Evolutionary conservation across 163 green algal genomes (phyloP), one percentile per base, ranked within the genome.

Genomic region (Smithsoniella earleae): DNA sequence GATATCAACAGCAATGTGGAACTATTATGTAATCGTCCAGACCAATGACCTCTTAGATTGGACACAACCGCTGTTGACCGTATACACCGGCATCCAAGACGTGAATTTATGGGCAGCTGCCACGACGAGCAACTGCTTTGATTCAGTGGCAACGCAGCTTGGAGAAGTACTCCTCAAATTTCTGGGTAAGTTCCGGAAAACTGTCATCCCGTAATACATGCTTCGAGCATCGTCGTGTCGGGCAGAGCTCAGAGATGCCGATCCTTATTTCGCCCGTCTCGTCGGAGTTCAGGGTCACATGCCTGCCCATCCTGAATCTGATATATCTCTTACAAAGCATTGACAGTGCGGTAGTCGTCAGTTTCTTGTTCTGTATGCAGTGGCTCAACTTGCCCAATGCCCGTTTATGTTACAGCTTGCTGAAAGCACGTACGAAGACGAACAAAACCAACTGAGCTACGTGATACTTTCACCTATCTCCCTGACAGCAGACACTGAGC

Each of bases 1-100:
- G 49, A 25, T 64, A 25, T 36, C 49, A 13, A 64, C 49, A 25
- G 49, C 49, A 0, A 64, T 64, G 49, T 64, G 49, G 49, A 64
- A 25, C 8, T 64, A 25, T 27, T 64, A 64, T 27, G 49, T 64
- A 25, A 36, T 64, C 49, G 25, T 64, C 25, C 49, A 64, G 49
- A 64, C 49, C 6, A 64, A 27, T 27, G 49, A 64, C 8, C 6
- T 8, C 8, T 36, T 27, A 25, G 49, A 64, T 27, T 64, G 49
- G 49, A 27, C 49, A 6, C 1, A 64, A 27, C 49, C 49, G 6
- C 49, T 64, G 49, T 27, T 64, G 25, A 64, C 49, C 6, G 49
- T 64, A 6, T 6, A 25, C 49, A 64, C 1, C 13, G 49, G 25
- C 8, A 6, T 64, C 25, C 49, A 64, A 13, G 1, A 64, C 25